Base-by-base conservation (phyloP, 306 rosid species). In the Glycine tomentella region DNA sequence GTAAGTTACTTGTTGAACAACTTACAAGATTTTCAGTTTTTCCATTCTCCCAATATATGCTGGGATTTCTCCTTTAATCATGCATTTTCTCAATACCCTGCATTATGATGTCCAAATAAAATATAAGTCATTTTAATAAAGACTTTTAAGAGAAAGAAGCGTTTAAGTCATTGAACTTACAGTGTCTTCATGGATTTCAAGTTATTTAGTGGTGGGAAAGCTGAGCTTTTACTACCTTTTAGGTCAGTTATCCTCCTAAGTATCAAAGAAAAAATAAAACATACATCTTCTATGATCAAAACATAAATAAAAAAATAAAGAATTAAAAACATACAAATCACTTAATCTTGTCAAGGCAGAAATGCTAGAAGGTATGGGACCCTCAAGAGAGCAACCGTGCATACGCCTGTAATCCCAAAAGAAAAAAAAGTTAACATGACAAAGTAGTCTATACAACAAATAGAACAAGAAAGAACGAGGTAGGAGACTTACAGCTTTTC, bases 211-310 rank as follows among this genome's bases (percentile, higher is more conserved):
- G 85, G 85, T 0, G 97, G 99, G 84, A 95, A 93, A 66, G 79
- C 45, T 72, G 89, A 90, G 61, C 82, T 65, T 81, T 69, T 72
- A 55, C 73, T 66, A 42, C 92, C 93, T 90, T 65, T 88, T 20
- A 95, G 81, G 77, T 93, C 97, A 50, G 89, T 83, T 90, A 95
- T 91, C 90, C 99, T 93, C 99, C 99, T 95, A 75, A 82, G 80
- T 83, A 44, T 75, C 65, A 53, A 65, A 84, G 58, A 64, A 67
- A 6, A 75, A 40, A 42, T 67, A 81, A n/a, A 84, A 62, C 42
- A 64, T 63, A 79, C 77, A 74, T 83, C 76, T 82, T n/a, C n/a
- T n/a, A n/a, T 42, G 15, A 81, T 51, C 1, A 16, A 45, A 48
- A 44, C 7, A 49, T 69, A 38, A 53, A 42, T 46, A 74, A 20